Base-by-base conservation (phyloP, 1,284 basidiomycete genomes). In the Sanguinoderma infundibulare region DNA sequence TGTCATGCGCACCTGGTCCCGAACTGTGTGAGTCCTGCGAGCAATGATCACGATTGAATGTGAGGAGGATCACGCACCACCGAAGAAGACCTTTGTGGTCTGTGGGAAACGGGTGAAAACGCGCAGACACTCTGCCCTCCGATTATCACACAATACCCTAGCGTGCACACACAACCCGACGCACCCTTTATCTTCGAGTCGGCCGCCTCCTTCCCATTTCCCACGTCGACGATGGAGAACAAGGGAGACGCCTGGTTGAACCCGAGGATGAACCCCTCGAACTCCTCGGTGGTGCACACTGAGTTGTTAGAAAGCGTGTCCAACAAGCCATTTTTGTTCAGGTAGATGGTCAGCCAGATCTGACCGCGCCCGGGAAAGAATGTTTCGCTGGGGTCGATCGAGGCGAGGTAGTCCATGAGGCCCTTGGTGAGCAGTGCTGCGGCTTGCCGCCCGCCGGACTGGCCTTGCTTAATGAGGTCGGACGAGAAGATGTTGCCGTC, bases 171-270 rank as follows among this genome's bases (percentile, higher is more conserved):
- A 39, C 4, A 26, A 6, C 20, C n/a, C 8, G 1, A 32, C 26
- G 53, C 42, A 79, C 83, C 83, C 74, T 81, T 80, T 55, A 87
- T 81, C 71, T 87, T 87, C 22, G 79, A 73, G 69, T 86, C 84
- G 4, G 81, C 79, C 10, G 83, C 83, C 65, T 87, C 85, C 70
- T 86, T 86, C 8, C 81, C 82, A 20, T 69, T 72, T 0, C 84
- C 84, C n/a, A 83, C 84, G 68, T 87, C 85, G 49, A 83, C 75
- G 24, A 87, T 81, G 62, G 76, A 77, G 71, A 82, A 82, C 52
- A 81, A 67, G 5, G 79, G 80, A 1, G 78, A 75, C 8, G 81
- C 76, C 63, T 80, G 78, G 64, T 81, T 83, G 66, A 84, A 80
- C 5, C 82, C 83, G 26, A 74, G 67, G 15, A 82, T 68, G 67